A percentile compares a stretch with the other conserved stretches of the same genome.
Evolutionary conservation across 106 monocot genomes (phyloP).

Genomic region (Narthecium ossifragum): DNA sequence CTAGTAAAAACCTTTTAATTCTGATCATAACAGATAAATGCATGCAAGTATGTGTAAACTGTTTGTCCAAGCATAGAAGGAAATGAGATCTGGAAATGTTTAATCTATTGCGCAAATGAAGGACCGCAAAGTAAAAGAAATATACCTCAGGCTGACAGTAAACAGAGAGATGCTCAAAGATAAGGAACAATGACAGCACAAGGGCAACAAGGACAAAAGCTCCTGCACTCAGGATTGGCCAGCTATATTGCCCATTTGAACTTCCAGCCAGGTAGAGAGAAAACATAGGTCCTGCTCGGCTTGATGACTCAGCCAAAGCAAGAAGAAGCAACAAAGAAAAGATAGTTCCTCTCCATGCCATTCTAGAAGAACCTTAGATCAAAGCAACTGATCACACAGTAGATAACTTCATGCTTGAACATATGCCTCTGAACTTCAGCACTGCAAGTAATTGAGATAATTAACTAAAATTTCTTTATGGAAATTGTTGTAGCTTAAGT

Average conservation of each 20-base stretch:
- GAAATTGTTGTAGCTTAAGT: too few species aligned
- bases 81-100: too few species aligned
- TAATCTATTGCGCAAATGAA: too few species aligned
- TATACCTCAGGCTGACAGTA: conserved; percentile 96
- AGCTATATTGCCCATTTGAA: conserved; percentile 39
- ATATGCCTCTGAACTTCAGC: neutral
- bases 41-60: too few species aligned
- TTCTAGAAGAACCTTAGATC: conserved; percentile 13
- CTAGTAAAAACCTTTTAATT: too few species aligned
- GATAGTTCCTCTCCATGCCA: conserved; percentile 38
- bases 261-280: conserved; percentile 15
- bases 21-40: too few species aligned
- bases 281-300: conserved; percentile 41
- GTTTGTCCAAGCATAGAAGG: conserved; percentile 3
- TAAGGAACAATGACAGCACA: conserved; percentile 72
- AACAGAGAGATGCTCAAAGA: conserved; percentile 73
- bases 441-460: too few species aligned
- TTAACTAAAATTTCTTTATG: too few species aligned
- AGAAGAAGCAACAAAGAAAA: conserved; percentile 30
- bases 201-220: conserved; percentile 61
- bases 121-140: conserved; percentile 2
- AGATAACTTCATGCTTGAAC: neutral
- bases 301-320: conserved; percentile 40
- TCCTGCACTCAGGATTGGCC: conserved; percentile 90
- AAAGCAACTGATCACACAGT: neutral